A percentile compares a stretch with the other conserved stretches of the same genome.
phyloP scores from a whole-genome alignment of 306 rosid genomes.

The Mimosa bimucronata region DNA sequence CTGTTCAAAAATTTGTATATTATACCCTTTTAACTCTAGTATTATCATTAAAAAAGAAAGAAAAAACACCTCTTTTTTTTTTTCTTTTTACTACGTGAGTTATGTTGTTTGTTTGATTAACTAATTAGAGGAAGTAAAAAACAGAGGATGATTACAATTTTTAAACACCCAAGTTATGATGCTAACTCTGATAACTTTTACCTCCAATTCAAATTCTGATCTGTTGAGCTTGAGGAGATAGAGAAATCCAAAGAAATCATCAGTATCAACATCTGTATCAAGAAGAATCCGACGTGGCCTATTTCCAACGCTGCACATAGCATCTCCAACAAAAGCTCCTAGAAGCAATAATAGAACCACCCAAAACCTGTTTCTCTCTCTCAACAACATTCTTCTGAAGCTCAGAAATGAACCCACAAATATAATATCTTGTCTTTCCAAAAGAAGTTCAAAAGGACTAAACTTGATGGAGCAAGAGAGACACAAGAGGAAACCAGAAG shows the following conservation, averaged over 20 bases:
- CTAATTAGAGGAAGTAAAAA: not conserved
- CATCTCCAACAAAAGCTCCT: conserved; percentile 41
- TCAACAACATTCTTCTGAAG: conserved; percentile 47
- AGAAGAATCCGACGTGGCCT: conserved; percentile 77
- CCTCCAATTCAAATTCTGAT: conserved; percentile 89
- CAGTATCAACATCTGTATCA: conserved; percentile 90
- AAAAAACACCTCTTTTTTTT: not conserved
- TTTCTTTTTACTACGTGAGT: not conserved
- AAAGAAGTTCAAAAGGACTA: not conserved
- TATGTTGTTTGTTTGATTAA: not conserved
- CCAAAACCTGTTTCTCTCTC: conserved; percentile 54
- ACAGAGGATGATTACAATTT: conserved; percentile 9
- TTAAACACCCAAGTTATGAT: not conserved
- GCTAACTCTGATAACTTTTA: conserved; percentile 7
- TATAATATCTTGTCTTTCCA: not conserved
- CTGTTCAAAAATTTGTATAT: conserved; percentile 22
- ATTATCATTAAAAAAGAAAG: not conserved
- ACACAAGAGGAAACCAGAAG: not conserved
- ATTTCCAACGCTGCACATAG: conserved; percentile 41
- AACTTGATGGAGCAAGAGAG: not conserved
- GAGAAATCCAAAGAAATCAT: conserved; percentile 81
- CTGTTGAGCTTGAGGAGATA: conserved; percentile 89
- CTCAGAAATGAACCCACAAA: conserved; percentile 38
- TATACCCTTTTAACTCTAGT: not conserved
- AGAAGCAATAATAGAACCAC: conserved; percentile 38